Percentiles rank a stretch among this genome's conserved stretches.
Evolutionary conservation across 2,329 filamentous ascomycete genomes (phyloP).

Genomic region (Pseudogymnoascus destructans): DNA sequence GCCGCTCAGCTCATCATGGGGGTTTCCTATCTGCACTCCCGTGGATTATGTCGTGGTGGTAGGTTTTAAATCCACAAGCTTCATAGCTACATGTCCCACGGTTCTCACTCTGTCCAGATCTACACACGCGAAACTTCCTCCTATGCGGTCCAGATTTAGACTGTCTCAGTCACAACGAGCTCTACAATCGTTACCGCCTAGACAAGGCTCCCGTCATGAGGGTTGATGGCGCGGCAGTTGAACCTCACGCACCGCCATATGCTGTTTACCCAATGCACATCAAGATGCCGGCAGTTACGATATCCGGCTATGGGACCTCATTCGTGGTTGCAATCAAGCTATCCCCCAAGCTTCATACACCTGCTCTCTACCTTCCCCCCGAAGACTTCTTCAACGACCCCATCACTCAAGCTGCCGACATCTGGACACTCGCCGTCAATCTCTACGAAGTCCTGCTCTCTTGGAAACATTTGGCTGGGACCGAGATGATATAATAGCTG

Average conservation of each 20-base stretch:
- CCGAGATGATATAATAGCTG: constrained; percentile 11
- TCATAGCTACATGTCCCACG: neutral
- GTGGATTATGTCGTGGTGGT: neutral
- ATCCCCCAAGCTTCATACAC: neutral
- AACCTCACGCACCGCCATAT: neutral
- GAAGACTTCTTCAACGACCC: constrained; percentile 9
- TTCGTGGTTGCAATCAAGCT: neutral
- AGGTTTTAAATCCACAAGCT: neutral
- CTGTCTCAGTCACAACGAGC: neutral
- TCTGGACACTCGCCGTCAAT: constrained; percentile 14
- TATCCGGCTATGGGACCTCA: neutral
- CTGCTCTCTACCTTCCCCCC: neutral
- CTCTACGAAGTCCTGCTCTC: constrained; percentile 13
- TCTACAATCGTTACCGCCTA: neutral
- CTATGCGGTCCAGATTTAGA: neutral
- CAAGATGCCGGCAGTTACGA: neutral
- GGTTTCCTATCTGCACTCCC: neutral
- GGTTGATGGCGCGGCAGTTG: neutral
- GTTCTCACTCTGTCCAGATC: neutral
- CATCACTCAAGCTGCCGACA: constrained; percentile 11
- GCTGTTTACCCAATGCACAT: neutral
- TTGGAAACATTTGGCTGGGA: constrained; percentile 11
- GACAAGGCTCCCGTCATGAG: neutral
- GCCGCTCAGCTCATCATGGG: neutral
- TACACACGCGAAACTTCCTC: neutral